Percentiles rank a stretch among this genome's conserved stretches.
phyloP scores from a whole-genome alignment of 176 grass and related monocot species.

The Oryza brachyantha region DNA sequence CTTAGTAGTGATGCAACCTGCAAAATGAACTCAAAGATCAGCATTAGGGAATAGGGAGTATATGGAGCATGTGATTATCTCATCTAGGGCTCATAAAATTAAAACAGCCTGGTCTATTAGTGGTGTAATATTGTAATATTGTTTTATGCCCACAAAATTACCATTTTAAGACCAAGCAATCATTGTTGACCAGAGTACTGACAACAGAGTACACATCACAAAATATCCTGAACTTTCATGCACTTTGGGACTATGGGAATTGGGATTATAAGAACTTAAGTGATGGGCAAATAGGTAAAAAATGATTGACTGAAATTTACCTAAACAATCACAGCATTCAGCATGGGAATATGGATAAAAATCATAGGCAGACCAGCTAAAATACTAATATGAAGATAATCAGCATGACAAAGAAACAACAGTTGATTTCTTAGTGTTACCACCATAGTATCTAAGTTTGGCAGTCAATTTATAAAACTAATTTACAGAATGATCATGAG shows the following conservation, averaged over 20 bases:
- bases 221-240: background rate
- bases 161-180: background rate
- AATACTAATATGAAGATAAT: conserved; percentile 11
- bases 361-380: background rate
- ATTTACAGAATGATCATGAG: background rate
- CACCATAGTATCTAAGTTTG: background rate
- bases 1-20: conserved; percentile 75
- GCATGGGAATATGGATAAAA: background rate
- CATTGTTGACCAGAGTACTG: background rate
- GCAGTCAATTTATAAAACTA: background rate
- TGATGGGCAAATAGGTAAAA: background rate
- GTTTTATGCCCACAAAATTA: background rate
- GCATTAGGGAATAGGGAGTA: conserved; percentile 2
- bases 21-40: background rate
- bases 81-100: background rate
- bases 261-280: background rate
- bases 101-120: background rate
- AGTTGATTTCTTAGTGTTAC: background rate
- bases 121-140: background rate
- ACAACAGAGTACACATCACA: background rate
- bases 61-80: background rate
- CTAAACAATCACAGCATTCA: background rate
- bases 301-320: background rate
- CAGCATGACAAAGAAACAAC: background rate
- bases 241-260: background rate